Evolutionary conservation across 2,329 filamentous ascomycete species (phyloP).

Genomic region (Pseudonectria buxi): DNA sequence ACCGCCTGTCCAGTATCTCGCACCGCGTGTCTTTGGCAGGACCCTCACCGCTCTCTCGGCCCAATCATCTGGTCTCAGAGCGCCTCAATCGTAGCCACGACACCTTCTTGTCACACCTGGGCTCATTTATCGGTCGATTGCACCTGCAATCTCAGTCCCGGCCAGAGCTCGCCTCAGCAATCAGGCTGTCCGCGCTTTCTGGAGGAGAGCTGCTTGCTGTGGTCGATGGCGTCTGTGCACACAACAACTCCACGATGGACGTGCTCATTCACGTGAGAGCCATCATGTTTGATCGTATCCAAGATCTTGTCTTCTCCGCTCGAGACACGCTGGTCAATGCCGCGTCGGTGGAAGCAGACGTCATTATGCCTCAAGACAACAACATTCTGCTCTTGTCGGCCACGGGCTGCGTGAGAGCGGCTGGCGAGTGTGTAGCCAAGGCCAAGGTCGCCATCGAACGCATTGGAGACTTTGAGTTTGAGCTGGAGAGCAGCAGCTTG

Average conservation of each 20-base stretch:
- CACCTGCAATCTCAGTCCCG: constrained; percentile 90
- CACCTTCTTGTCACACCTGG: constrained; percentile 81
- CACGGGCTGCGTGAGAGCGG: constrained; percentile 80
- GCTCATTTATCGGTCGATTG: constrained; percentile 83
- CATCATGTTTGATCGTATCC: constrained; percentile 72
- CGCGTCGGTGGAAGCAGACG: constrained; percentile 64
- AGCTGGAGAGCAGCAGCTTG: constrained; percentile 54
- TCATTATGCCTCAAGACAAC: constrained; percentile 76
- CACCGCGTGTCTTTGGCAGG: constrained; percentile 74
- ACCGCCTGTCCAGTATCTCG: constrained; percentile 50
- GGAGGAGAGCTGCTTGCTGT: constrained; percentile 74
- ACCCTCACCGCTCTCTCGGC: constrained; percentile 54
- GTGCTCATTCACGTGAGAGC: constrained; percentile 62
- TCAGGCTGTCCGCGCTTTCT: constrained; percentile 75
- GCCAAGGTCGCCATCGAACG: constrained; percentile 79
- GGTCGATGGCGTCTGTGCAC: constrained; percentile 74
- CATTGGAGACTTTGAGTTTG: constrained; percentile 86
- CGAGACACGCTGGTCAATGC: constrained; percentile 68
- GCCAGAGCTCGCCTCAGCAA: constrained; percentile 72
- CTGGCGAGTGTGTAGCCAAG: constrained; percentile 85
- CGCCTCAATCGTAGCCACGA: constrained; percentile 76
- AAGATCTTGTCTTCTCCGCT: constrained; percentile 73
- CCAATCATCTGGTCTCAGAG: constrained; percentile 74
- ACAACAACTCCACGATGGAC: constrained; percentile 62
- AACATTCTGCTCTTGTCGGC: constrained; percentile 69